Evolutionary conservation across 1,284 basidiomycete genomes (phyloP), one percentile per base, ranked within the genome.

Genomic region (Pseudozyma pruni): DNA sequence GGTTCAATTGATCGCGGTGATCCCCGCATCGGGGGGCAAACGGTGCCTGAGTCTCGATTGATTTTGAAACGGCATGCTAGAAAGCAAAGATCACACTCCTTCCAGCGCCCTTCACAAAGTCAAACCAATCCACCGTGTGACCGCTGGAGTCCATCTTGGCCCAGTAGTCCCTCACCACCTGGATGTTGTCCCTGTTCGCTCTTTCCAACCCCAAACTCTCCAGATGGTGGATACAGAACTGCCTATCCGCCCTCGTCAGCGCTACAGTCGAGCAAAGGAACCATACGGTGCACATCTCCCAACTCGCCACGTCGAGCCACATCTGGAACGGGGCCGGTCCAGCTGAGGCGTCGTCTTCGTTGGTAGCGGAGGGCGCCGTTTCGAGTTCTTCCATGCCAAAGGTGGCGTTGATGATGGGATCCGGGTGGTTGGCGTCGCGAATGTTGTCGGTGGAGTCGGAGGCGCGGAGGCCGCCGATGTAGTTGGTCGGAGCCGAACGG

Each of bases 231-330:
- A 73, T 62, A 39, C 67, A 71, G 31, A 67, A 63, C 35, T 52
- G 44, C 4, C 71, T 33, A 16, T 75, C 61, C 11, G 42, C 17
- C 16, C 49, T 25, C 7, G 61, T 70, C 27, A 75, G 49, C n/a
- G 71, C 56, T 6, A 71, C 62, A 8, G 71, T 73, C 11, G 42
- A 52, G 17, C 61, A 66, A 3, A 75, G 40, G 60, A 74, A 75
- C 74, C 74, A 75, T 1, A 75, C 71, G 19, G 69, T 70, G 49
- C 61, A 63, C 74, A 75, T 73, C 22, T 75, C 74, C 74, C 74
- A 75, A 25, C 45, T 53, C 3, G 72, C 61, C 11, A 71, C 63
- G 31, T 67, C 55, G 13, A 68, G 43, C 69, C 68, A 71, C 67
- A 70, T 70, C 19, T 63, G 55, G 37, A 63, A 70, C 11, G 66